These are phyloP conservation scores for Suillus weaverae DNA, from an alignment of 768 basidiomycete genomes.

Conservation along the genomic window DNA sequence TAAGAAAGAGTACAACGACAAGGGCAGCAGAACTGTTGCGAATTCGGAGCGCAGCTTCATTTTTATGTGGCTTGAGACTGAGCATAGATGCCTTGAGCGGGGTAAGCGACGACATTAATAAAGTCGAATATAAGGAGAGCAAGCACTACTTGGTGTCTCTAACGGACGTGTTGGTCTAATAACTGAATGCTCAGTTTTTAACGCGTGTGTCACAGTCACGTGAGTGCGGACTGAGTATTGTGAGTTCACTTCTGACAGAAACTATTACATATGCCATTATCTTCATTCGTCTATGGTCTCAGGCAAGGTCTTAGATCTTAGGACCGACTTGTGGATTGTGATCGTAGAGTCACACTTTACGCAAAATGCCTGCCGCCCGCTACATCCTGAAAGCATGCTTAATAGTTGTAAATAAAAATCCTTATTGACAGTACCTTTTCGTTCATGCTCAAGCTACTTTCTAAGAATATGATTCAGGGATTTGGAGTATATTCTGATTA, in stretches of 20 bases:
- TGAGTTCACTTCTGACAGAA: no score
- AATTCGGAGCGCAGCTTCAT: slow-evolving; percentile 39
- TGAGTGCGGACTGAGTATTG: neutral
- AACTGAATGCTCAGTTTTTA: neutral
- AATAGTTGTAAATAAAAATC: neutral
- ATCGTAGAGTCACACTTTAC: neutral
- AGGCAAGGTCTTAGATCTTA: no score
- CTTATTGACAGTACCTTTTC: neutral
- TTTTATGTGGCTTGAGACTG: slow-evolving; percentile 33
- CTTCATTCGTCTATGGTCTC: neutral
- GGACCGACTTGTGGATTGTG: neutral
- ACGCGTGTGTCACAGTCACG: neutral
- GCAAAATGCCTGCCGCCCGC: neutral
- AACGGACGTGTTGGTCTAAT: neutral
- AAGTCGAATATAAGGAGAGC: neutral
- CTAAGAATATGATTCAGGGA: neutral
- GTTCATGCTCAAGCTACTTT: neutral
- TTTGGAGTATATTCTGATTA: neutral
- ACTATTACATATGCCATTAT: no score
- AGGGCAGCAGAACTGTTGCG: slow-evolving; percentile 39
- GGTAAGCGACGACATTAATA: neutral
- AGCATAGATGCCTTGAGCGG: slow-evolving; percentile 3
- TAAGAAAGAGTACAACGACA: slow-evolving; percentile 32
- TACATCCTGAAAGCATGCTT: neutral
- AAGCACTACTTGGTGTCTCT: neutral